Evolutionary conservation across 805 yeast genomes (phyloP).

Genomic region (Hanseniaspora meyeri): DNA sequence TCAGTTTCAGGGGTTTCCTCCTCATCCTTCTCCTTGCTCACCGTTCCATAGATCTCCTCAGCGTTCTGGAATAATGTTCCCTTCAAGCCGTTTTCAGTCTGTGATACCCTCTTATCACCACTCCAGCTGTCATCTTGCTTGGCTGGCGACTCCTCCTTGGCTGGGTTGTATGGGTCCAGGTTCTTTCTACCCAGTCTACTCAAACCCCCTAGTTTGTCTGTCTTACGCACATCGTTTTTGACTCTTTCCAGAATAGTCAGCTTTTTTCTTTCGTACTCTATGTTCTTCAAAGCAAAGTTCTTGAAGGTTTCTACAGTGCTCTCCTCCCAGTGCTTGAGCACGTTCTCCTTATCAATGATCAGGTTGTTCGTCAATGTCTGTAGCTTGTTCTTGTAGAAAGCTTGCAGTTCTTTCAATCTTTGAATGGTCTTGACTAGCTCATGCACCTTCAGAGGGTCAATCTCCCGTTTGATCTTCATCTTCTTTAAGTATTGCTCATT

Average conservation of each 20-base stretch:
- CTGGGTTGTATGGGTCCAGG: conserved; percentile 22
- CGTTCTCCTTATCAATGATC: conserved; percentile 53
- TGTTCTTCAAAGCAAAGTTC: conserved; percentile 51
- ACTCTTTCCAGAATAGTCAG: conserved; percentile 60
- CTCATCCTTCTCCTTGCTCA: neutral
- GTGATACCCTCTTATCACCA: conserved; percentile 15
- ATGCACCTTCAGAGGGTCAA: conserved; percentile 80
- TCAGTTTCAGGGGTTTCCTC: conserved; percentile 22
- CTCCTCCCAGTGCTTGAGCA: conserved; percentile 10
- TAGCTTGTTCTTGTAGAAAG: conserved; percentile 62
- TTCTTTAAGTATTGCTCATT: conserved; percentile 62
- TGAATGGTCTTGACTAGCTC: conserved; percentile 76
- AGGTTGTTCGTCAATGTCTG: conserved; percentile 76
- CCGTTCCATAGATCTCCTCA: neutral
- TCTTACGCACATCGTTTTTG: conserved; percentile 58
- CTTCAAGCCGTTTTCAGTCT: neutral
- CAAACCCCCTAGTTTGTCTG: conserved; percentile 68
- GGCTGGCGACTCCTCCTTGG: neutral
- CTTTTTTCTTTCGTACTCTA: conserved; percentile 76
- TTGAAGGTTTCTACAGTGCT: conserved; percentile 44
- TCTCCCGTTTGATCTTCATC: conserved; percentile 56
- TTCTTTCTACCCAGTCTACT: conserved; percentile 67
- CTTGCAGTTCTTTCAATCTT: conserved; percentile 63
- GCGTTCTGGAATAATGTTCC: conserved; percentile 7
- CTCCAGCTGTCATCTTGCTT: conserved; percentile 13